Evolutionary conservation across 345 rosid species (phyloP).

Genomic region (Ricinus communis): DNA sequence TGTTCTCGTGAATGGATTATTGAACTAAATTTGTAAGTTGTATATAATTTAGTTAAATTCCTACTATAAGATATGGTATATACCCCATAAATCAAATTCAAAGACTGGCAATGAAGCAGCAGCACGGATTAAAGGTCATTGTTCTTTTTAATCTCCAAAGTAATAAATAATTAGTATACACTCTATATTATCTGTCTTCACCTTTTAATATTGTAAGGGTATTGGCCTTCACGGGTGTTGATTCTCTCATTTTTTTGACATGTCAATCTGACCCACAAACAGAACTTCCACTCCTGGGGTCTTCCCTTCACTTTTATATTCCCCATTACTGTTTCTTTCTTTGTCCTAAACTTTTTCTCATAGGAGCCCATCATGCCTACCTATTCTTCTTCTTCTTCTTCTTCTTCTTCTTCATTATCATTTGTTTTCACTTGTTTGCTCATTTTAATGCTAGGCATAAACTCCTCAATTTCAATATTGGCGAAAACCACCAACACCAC

Average conservation of each 20-base stretch:
- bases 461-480: constrained; percentile 13
- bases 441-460: constrained; percentile 26
- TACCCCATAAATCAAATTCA: too few relatives aligned
- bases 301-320: constrained; percentile 8
- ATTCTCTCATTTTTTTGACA: constrained; percentile 18
- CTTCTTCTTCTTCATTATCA: constrained; percentile 28
- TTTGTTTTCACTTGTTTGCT: constrained; percentile 32
- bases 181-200: too few relatives aligned
- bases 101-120: too few relatives aligned
- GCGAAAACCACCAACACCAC: constrained; percentile 20
- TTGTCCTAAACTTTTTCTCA: constrained; percentile 37
- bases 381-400: constrained; percentile 1
- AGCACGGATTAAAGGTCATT: not conserved
- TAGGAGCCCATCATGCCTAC: constrained; percentile 36
- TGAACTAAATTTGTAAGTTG: not conserved
- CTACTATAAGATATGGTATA: not conserved
- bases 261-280: constrained; percentile 23
- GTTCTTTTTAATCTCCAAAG: too few relatives aligned
- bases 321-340: constrained; percentile 11
- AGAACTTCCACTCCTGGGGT: not conserved
- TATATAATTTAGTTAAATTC: not conserved
- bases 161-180: too few relatives aligned
- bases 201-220: not conserved
- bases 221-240: constrained; percentile 46
- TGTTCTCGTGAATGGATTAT: constrained; percentile 27